Evolutionary conservation across 2,329 filamentous ascomycete species (phyloP).

Genomic region (Trichoderma aggressivum): DNA sequence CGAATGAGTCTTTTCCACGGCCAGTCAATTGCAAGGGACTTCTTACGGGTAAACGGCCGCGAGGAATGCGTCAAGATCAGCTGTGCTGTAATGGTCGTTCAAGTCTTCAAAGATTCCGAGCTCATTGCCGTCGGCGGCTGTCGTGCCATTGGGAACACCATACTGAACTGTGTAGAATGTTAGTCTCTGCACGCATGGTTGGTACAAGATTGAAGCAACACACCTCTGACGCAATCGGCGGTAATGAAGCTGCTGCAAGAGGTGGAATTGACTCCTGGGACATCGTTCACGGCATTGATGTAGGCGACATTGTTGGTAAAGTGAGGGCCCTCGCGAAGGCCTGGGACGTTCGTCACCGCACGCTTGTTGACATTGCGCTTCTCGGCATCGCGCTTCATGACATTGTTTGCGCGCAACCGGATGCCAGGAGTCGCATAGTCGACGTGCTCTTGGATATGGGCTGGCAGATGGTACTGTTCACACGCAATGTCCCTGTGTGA

Average conservation of each 20-base stretch:
- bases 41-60: not conserved
- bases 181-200: not conserved
- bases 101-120: slow-evolving; percentile 6
- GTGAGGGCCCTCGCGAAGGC: not conserved
- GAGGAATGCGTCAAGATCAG: not conserved
- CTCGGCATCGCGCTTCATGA: not conserved
- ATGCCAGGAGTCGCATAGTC: slow-evolving; percentile 1
- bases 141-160: not conserved
- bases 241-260: not conserved
- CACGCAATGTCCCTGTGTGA: slow-evolving; percentile 35
- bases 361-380: not conserved
- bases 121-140: not conserved
- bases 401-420: not conserved
- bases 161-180: not conserved
- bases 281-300: not conserved
- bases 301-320: not conserved
- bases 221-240: not conserved
- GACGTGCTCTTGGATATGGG: not conserved
- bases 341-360: not conserved
- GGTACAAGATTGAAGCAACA: not conserved
- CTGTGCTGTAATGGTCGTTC: slow-evolving; percentile 1
- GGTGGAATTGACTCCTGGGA: not conserved
- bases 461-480: slow-evolving; percentile 4
- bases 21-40: not conserved
- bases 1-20: not conserved